These are phyloP conservation scores for Papiliotrema fonsecae DNA, from an alignment of 1,284 basidiomycete species.

Conservation along the genomic window DNA sequence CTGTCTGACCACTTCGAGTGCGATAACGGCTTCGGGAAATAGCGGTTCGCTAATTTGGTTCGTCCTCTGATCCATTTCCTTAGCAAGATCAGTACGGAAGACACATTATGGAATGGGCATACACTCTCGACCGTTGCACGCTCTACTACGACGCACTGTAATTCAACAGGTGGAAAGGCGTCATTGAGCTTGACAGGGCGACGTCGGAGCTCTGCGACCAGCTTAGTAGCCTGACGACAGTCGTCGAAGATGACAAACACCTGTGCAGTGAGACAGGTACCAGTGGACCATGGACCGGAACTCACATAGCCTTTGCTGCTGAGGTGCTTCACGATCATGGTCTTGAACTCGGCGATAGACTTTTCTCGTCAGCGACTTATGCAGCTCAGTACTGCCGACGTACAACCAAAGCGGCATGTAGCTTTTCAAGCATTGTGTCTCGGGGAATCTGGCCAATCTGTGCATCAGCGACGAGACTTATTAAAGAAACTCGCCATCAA, in stretches of 20 bases:
- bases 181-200: conserved; percentile 13
- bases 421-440: conserved; percentile 11
- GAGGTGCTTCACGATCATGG: conserved; percentile 29
- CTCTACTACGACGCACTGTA: conserved; percentile 23
- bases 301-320: conserved; percentile 26
- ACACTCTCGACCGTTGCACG: conserved; percentile 19
- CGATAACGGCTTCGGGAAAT: conserved; percentile 14
- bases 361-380: conserved; percentile 6
- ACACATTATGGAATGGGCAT: conserved; percentile 5
- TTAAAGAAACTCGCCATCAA: too few species aligned
- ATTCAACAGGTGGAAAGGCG: conserved; percentile 6
- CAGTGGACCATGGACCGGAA: not conserved
- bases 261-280: conserved; percentile 12
- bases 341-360: conserved; percentile 25
- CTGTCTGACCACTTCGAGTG: conserved; percentile 15
- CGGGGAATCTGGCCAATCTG: conserved; percentile 27
- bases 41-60: conserved; percentile 2
- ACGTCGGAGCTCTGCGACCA: conserved; percentile 19
- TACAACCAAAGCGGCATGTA: conserved; percentile 17
- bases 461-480: too few species aligned
- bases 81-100: not conserved
- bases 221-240: conserved; percentile 28
- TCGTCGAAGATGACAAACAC: conserved; percentile 38
- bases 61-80: not conserved
- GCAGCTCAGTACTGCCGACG: not conserved